Evolutionary conservation across 768 basidiomycete species (phyloP).

Genomic region (Panaeolus papilionaceus): DNA sequence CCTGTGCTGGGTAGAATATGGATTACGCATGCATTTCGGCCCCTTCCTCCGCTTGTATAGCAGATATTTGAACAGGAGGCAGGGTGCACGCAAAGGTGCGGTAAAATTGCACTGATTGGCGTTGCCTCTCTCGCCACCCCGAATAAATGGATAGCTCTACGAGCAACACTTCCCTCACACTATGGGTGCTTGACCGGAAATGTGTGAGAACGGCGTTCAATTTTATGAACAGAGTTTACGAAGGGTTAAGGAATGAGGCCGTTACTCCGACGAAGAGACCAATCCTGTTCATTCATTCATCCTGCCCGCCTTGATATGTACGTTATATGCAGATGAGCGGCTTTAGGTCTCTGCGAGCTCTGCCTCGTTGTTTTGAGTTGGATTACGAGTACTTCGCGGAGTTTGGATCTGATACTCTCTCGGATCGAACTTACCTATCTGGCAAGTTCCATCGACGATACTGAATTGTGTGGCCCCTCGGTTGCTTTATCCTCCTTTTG

Average conservation of each 20-base stretch:
- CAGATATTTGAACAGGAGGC: slow-evolving; percentile 6
- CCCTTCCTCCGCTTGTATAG: neutral
- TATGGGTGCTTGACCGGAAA: neutral
- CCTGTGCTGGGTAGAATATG: neutral
- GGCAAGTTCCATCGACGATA: slow-evolving; percentile 23
- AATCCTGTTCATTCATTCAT: neutral
- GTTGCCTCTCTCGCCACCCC: neutral
- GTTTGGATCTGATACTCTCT: slow-evolving; percentile 21
- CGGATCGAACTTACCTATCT: slow-evolving; percentile 26
- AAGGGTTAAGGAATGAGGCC: neutral
- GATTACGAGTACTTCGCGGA: slow-evolving; percentile 22
- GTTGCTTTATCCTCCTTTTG: slow-evolving; percentile 15
- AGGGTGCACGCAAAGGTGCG: slow-evolving; percentile 8
- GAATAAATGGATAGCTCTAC: neutral
- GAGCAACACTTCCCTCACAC: neutral
- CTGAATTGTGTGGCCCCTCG: slow-evolving; percentile 15
- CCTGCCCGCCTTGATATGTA: neutral
- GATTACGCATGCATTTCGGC: neutral
- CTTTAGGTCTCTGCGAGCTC: neutral
- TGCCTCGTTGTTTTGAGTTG: slow-evolving; percentile 14
- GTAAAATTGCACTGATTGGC: neutral
- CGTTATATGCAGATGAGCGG: neutral
- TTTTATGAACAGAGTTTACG: neutral
- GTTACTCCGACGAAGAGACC: neutral
- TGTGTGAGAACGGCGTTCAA: neutral